phyloP scores from a whole-genome alignment of 805 yeast genomes.

The Wickerhamomyces hampshirensis region DNA sequence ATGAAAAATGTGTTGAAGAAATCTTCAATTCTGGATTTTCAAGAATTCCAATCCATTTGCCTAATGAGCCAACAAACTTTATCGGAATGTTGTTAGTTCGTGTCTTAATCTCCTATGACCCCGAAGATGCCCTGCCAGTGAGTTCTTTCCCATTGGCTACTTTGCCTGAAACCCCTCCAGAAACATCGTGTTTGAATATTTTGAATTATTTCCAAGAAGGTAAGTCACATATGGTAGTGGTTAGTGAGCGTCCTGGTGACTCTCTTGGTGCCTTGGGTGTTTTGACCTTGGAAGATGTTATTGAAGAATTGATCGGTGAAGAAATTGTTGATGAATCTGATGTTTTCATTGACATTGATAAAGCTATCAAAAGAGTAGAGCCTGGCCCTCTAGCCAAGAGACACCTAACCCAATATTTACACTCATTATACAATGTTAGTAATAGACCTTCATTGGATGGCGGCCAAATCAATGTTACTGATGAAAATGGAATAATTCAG shows the following conservation, averaged over 20 bases:
- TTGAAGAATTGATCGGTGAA: slow-evolving; percentile 95
- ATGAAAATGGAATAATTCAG: slow-evolving; percentile 12
- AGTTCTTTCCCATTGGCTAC: slow-evolving; percentile 94
- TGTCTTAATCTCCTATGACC: slow-evolving; percentile 90
- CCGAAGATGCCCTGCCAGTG: slow-evolving; percentile 91
- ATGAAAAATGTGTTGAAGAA: slow-evolving; percentile 80
- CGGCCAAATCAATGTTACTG: slow-evolving; percentile 4
- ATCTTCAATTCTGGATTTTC: slow-evolving; percentile 93
- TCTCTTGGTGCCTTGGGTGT: slow-evolving; percentile 86
- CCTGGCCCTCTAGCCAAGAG: slow-evolving; percentile 75
- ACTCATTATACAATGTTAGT: slow-evolving; percentile 47
- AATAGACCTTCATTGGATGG: slow-evolving; percentile 39
- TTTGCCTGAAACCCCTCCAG: slow-evolving; percentile 87
- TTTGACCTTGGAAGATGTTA: slow-evolving; percentile 92
- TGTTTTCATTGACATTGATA: slow-evolving; percentile 86
- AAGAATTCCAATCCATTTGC: slow-evolving; percentile 89
- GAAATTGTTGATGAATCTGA: slow-evolving; percentile 96
- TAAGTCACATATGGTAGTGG: slow-evolving; percentile 94
- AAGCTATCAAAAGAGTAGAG: slow-evolving; percentile 70
- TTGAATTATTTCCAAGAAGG: slow-evolving; percentile 97
- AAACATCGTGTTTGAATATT: slow-evolving; percentile 89
- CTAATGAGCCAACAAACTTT: slow-evolving; percentile 83
- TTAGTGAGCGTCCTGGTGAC: slow-evolving; percentile 79
- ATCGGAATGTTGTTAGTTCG: slow-evolving; percentile 94
- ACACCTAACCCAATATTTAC: slow-evolving; percentile 65